Conservation (phyloP, 2,329 filamentous ascomycete genomes). For the Claviceps citrina region DNA sequence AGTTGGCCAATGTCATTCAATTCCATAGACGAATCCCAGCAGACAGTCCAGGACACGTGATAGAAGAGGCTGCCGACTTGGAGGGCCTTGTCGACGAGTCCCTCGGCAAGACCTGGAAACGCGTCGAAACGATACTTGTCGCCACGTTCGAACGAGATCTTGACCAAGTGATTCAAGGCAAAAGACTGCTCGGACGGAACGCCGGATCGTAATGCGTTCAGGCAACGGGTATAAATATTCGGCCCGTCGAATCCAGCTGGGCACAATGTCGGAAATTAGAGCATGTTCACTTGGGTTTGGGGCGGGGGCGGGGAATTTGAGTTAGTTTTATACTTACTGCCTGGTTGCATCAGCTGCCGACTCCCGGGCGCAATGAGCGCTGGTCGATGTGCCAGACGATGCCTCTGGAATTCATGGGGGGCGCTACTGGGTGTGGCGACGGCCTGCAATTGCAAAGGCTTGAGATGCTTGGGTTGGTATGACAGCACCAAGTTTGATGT, state of each 20-base stretch:
- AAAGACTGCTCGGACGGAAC: slow-evolving; percentile 78
- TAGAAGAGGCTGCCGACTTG: slow-evolving; percentile 68
- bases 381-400: slow-evolving; percentile 28
- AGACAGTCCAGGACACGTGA: slow-evolving; percentile 65
- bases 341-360: slow-evolving; percentile 39
- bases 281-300: background rate
- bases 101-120: slow-evolving; percentile 77
- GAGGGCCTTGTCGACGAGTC: slow-evolving; percentile 70
- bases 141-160: slow-evolving; percentile 85
- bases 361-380: slow-evolving; percentile 13
- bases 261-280: slow-evolving; percentile 6
- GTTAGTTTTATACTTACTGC: slow-evolving; percentile 33
- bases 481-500: slow-evolving; percentile 46
- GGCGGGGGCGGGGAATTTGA: background rate
- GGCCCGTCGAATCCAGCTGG: slow-evolving; percentile 53
- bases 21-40: slow-evolving; percentile 43
- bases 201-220: slow-evolving; percentile 67
- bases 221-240: slow-evolving; percentile 81
- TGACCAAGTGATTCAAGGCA: slow-evolving; percentile 81
- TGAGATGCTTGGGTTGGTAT: slow-evolving; percentile 52
- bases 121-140: slow-evolving; percentile 94
- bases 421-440: slow-evolving; percentile 64
- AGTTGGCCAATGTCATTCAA: slow-evolving; percentile 33
- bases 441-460: slow-evolving; percentile 51
- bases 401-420: slow-evolving; percentile 43